Evolutionary conservation across 345 rosid genomes (phyloP).

Genomic region (Raphanus raphanistrum): DNA sequence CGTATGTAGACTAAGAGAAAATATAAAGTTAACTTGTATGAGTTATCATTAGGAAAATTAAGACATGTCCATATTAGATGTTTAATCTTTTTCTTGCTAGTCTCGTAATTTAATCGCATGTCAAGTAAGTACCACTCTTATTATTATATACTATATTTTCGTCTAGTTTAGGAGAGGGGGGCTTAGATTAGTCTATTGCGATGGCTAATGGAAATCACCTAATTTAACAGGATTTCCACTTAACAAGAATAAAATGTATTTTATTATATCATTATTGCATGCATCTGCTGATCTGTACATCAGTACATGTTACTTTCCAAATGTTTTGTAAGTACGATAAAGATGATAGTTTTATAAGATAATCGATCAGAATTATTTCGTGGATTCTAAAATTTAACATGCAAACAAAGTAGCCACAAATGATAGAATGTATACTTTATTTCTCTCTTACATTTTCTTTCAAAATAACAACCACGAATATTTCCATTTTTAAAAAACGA

Average conservation of each 20-base stretch:
- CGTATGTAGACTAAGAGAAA: background rate
- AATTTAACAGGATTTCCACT: background rate
- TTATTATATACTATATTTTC: background rate
- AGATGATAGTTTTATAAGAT: background rate
- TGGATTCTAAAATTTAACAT: background rate
- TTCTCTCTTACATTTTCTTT: background rate
- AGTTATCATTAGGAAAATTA: too few relatives aligned
- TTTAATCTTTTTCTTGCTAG: background rate
- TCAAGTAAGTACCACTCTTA: background rate
- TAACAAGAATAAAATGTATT: background rate
- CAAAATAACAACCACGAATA: too few relatives aligned
- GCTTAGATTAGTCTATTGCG: background rate
- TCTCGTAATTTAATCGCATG: background rate
- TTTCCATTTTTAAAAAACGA: too few relatives aligned
- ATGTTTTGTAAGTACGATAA: background rate
- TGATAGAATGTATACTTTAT: background rate
- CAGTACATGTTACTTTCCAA: background rate
- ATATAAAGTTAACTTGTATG: background rate
- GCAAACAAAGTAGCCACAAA: background rate
- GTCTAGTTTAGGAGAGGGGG: too few relatives aligned
- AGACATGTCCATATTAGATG: background rate
- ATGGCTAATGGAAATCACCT: slow-evolving; percentile 4
- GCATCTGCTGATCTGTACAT: background rate
- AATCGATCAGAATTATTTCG: background rate
- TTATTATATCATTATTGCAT: slow-evolving; percentile 9